These are phyloP conservation scores for Arabidopsis arenosa DNA, from an alignment of 345 rosid species.

Conservation along the genomic window DNA sequence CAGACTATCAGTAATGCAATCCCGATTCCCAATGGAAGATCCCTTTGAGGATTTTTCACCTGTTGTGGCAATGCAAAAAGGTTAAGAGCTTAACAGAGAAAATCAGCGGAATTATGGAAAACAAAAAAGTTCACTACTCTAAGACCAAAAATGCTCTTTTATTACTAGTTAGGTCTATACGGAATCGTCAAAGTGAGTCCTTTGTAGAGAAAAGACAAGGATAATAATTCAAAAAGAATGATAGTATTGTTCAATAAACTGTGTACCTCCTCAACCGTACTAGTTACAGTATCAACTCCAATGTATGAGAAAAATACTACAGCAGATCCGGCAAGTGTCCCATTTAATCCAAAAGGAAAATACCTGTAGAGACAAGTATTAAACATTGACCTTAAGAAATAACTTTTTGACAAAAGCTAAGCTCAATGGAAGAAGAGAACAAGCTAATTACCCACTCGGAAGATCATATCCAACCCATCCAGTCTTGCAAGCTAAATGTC, in stretches of 20 bases:
- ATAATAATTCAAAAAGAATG: constrained; percentile 4
- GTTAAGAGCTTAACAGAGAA: constrained; percentile 3
- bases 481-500: constrained; percentile 59
- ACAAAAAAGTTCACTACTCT: constrained; percentile 14
- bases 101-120: neutral
- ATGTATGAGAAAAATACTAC: constrained; percentile 70
- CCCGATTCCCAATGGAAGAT: constrained; percentile 73
- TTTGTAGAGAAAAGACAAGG: constrained; percentile 9
- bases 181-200: neutral
- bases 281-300: constrained; percentile 24
- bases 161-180: neutral
- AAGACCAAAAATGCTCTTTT: constrained; percentile 14
- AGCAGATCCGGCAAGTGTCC: constrained; percentile 72
- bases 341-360: constrained; percentile 68
- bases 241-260: constrained; percentile 1
- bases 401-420: neutral
- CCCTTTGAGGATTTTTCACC: constrained; percentile 68
- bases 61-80: constrained; percentile 39
- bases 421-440: constrained; percentile 31
- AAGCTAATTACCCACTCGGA: constrained; percentile 52
- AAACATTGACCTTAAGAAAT: neutral
- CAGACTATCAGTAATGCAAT: constrained; percentile 48
- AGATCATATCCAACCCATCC: constrained; percentile 72
- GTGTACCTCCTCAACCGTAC: constrained; percentile 72
- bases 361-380: constrained; percentile 46